Evolutionary conservation across 2,329 filamentous ascomycete species (phyloP).

Genomic region (Chaetomiaceae sp.): DNA sequence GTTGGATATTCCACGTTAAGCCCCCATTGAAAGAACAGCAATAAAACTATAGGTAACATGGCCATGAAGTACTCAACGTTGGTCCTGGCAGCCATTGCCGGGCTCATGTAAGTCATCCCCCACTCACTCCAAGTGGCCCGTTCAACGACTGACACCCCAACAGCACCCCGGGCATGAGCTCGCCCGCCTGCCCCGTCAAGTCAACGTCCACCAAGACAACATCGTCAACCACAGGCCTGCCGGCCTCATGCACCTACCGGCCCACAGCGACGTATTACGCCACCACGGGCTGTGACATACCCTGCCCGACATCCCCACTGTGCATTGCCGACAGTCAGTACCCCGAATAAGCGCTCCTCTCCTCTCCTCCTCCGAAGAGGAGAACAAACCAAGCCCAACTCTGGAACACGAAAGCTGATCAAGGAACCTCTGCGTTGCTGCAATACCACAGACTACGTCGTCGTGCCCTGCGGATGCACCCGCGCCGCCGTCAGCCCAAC

Average conservation of each 20-base stretch:
- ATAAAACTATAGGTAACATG: neutral
- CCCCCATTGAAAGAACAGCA: neutral
- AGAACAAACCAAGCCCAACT: too few relatives aligned
- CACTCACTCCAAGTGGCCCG: neutral
- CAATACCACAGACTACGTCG: conserved; percentile 8
- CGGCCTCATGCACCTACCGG: conserved; percentile 14
- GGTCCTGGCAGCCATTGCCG: neutral
- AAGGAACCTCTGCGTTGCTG: too few relatives aligned
- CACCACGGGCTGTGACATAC: conserved; percentile 16
- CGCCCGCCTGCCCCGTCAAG: conserved; percentile 1
- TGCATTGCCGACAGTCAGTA: conserved; percentile 19
- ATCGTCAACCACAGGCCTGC: neutral
- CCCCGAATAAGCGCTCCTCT: neutral
- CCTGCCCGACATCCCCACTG: conserved; percentile 6
- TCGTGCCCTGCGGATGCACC: conserved; percentile 23
- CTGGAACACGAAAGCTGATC: neutral
- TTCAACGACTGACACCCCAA: neutral
- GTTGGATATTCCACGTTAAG: neutral
- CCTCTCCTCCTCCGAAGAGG: too few relatives aligned
- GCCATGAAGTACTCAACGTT: neutral
- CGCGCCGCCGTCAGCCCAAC: conserved; percentile 12
- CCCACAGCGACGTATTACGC: conserved; percentile 15
- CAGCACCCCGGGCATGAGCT: conserved; percentile 9
- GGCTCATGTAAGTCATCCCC: conserved; percentile 2
- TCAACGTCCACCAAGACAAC: neutral